Base-by-base conservation (phyloP, 2,329 filamentous ascomycete species). In the Apiospora sp. region DNA sequence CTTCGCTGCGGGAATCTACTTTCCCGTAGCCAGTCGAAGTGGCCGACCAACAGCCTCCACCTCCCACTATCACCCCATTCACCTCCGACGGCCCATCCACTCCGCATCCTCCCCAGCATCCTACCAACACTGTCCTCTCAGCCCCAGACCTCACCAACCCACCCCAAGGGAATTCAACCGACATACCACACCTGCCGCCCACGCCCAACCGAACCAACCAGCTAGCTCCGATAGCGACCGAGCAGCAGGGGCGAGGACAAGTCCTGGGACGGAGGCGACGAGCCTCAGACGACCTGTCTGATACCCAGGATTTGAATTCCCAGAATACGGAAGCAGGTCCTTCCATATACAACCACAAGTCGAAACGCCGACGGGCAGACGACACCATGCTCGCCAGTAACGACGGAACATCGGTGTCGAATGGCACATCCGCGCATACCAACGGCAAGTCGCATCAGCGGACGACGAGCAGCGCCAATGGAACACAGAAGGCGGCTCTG, bases 1-100 rank as follows among this genome's bases (percentile, higher is more conserved):
- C 69, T 64, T 77, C 73, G 77, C 78, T 80, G 84, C 82, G 83
- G 86, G 83, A 83, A 80, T 74, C 44, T 68, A 34, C 71, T 51
- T 84, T 84, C 87, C 86, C 49, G 68, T 30, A 58, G 68, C 44
- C 24, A 70, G 46, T 51, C 91, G 92, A 91, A 88, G 92, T 94
- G 92, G 92, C 92, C 88, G 88, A 92, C 90, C 88, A 90, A 86
- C 86, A 80, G 82, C 85, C 84, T 81, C 83, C 84, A 74, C 76
- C 78, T 82, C 82, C 79, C 77, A 77, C 81, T 83, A 82, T 84
- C 83, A 86, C 89, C 88, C 89, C 88, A 88, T 86, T 87, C 90
- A 86, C 87, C 86, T 85, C 92, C 90, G 92, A 91, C 91, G 83
- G 88, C 87, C 88, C 89, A 87, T 83, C 87, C 84, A 87, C 85